A percentile compares a stretch with the other conserved stretches of the same genome.
phyloP scores from a whole-genome alignment of 176 grass and related monocot genomes.

The Olyra latifolia region DNA sequence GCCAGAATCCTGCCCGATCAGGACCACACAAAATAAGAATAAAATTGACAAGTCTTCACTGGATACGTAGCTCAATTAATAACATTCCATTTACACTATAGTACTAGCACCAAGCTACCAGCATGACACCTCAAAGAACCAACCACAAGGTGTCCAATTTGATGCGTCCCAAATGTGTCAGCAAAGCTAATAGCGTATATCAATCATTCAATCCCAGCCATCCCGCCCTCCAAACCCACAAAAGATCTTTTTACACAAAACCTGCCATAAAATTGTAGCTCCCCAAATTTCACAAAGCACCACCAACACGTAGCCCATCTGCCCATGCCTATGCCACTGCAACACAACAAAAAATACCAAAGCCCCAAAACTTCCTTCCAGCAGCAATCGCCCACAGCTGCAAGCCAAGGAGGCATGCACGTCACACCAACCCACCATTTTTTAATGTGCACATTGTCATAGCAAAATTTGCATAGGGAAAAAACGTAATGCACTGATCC shows the following conservation, averaged over 20 bases:
- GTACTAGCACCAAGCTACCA: constrained; percentile 15
- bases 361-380: constrained; percentile 7
- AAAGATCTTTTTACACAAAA: neutral
- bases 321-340: neutral
- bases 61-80: neutral
- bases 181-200: neutral
- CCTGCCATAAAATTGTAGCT: neutral
- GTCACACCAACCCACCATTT: neutral
- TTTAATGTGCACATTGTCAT: neutral
- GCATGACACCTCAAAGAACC: neutral
- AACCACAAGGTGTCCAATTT: neutral
- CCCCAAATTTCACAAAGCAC: neutral
- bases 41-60: neutral
- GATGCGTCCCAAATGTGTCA: neutral
- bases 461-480: neutral
- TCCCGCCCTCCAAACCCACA: neutral
- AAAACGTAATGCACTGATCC: neutral
- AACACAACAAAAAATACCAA: neutral
- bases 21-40: neutral
- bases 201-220: neutral
- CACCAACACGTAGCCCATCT: neutral
- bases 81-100: neutral
- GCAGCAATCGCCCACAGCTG: neutral
- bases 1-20: neutral
- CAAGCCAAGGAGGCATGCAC: neutral